A percentile compares a stretch with the other conserved stretches of the same genome.
Evolutionary conservation across 768 basidiomycete genomes (phyloP).

Genomic region (Boletus subparvulus): DNA sequence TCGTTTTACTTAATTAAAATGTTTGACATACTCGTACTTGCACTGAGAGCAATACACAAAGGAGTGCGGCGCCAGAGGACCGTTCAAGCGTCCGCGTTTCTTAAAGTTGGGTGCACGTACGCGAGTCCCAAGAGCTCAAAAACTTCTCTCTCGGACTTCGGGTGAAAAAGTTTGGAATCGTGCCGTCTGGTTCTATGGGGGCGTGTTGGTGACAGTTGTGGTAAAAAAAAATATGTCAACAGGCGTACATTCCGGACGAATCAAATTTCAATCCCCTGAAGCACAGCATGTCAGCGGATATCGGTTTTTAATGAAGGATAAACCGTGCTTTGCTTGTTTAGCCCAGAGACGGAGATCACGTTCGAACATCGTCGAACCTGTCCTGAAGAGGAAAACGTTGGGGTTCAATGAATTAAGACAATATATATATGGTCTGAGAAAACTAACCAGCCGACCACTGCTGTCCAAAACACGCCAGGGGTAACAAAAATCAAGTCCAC

Average conservation of each 20-base stretch:
- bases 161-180: slow-evolving; percentile 59
- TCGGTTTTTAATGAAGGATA: background rate
- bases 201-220: background rate
- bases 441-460: slow-evolving; percentile 83
- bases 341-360: slow-evolving; percentile 78
- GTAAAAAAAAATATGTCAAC: background rate
- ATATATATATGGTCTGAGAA: background rate
- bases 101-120: slow-evolving; percentile 67
- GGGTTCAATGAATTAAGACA: background rate
- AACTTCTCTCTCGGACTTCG: slow-evolving; percentile 67
- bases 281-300: slow-evolving; percentile 1
- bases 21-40: background rate
- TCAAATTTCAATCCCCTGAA: slow-evolving; percentile 79
- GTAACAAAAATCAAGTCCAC: slow-evolving; percentile 83
- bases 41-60: background rate
- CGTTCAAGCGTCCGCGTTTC: slow-evolving; percentile 66
- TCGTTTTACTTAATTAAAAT: background rate
- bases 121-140: slow-evolving; percentile 69
- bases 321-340: slow-evolving; percentile 53
- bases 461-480: slow-evolving; percentile 81
- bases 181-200: slow-evolving; percentile 48
- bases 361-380: slow-evolving; percentile 88
- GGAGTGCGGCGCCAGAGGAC: slow-evolving; percentile 5
- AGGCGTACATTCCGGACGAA: slow-evolving; percentile 70
- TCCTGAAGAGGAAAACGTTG: slow-evolving; percentile 44